phyloP scores from a whole-genome alignment of 108 stramenopile genomes.

The Skeletonema menzelii region DNA sequence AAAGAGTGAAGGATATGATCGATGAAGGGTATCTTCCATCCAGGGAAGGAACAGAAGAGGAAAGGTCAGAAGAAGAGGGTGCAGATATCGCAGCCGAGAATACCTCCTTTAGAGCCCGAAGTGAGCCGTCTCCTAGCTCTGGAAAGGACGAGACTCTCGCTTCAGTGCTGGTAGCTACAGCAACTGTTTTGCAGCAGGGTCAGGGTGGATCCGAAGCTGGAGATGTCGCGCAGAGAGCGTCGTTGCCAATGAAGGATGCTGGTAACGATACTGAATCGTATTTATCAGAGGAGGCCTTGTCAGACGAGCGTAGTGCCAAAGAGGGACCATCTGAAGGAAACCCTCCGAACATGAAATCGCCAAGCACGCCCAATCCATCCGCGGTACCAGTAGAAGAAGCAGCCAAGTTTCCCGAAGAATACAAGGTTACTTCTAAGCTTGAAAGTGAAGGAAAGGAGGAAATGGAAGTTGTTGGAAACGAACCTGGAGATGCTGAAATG shows the following conservation, averaged over 20 bases:
- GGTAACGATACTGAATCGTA: neutral
- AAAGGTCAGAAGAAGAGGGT: slow-evolving; percentile 16
- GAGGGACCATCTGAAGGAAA: neutral
- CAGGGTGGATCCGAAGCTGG: slow-evolving; percentile 2
- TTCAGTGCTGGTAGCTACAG: slow-evolving; percentile 2
- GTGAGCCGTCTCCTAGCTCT: neutral
- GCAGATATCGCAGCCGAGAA: neutral
- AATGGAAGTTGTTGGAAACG: neutral
- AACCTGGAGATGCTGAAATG: neutral
- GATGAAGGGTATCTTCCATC: slow-evolving; percentile 7
- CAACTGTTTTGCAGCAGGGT: neutral
- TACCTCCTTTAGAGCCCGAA: neutral
- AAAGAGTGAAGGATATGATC: slow-evolving; percentile 6
- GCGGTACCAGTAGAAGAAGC: neutral
- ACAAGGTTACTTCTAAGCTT: neutral
- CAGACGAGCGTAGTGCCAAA: neutral
- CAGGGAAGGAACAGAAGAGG: slow-evolving; percentile 11
- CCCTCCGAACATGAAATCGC: neutral
- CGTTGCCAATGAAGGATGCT: slow-evolving; percentile 1
- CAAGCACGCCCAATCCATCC: neutral
- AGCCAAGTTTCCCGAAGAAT: neutral
- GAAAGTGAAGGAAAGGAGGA: neutral
- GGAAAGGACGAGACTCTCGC: neutral
- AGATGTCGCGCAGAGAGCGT: neutral
- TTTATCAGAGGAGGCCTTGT: neutral